Conservation (phyloP, 2,329 filamentous ascomycete genomes). For the Calonectria pseudoreteaudii region DNA sequence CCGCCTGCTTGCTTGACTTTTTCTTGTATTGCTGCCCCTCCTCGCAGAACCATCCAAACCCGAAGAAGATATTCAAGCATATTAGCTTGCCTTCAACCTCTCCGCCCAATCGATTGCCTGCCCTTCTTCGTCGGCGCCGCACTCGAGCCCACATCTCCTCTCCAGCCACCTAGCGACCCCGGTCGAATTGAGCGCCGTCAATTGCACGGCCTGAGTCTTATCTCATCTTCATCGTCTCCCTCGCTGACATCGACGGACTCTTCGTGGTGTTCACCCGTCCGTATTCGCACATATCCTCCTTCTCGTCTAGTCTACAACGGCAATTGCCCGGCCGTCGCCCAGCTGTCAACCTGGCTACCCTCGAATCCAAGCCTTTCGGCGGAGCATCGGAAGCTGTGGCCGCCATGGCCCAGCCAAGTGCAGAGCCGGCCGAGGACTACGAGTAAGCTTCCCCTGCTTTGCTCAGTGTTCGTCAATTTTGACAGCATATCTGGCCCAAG, state of each 20-base stretch:
- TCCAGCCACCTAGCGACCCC: slow-evolving; percentile 13
- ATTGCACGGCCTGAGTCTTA: slow-evolving; percentile 32
- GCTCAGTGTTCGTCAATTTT: not conserved
- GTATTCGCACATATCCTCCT: slow-evolving; percentile 16
- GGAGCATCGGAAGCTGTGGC: slow-evolving; percentile 75
- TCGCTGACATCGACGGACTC: slow-evolving; percentile 23
- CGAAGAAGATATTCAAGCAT: not conserved
- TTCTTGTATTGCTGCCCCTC: not conserved
- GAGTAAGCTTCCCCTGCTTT: slow-evolving; percentile 61
- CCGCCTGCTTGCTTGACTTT: not conserved
- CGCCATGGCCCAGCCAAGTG: slow-evolving; percentile 76
- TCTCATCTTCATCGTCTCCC: slow-evolving; percentile 34
- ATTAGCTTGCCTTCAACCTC: not conserved
- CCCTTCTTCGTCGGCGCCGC: not conserved
- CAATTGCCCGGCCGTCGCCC: slow-evolving; percentile 33
- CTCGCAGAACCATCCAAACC: not conserved
- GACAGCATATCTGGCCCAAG: not conserved
- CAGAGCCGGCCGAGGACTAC: slow-evolving; percentile 73
- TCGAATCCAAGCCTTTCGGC: slow-evolving; percentile 71
- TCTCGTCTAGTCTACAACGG: slow-evolving; percentile 22
- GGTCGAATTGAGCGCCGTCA: slow-evolving; percentile 32
- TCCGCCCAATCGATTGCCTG: not conserved
- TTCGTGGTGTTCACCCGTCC: slow-evolving; percentile 13
- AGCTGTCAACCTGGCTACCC: slow-evolving; percentile 70
- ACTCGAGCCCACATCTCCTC: not conserved